Evolutionary conservation across 75 land plant species (phyloP), one percentile per base, ranked within the genome.

Genomic region (Gnetum montanum): DNA sequence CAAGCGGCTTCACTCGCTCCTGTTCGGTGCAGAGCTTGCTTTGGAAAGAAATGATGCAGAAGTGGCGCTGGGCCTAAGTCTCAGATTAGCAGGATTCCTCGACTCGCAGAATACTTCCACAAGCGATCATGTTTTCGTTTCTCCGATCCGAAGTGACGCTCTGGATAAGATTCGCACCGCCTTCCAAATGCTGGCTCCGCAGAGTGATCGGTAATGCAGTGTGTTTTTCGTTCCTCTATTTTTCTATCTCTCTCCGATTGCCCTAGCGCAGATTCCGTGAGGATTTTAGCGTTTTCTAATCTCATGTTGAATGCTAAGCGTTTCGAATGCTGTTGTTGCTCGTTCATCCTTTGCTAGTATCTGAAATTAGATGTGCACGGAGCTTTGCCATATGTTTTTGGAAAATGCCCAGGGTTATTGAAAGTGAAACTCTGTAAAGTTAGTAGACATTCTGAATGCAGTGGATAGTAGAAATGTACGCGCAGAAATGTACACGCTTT

Each of bases 1-100:
- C n/a, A 54, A 65, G 46, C 66, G 96, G 60, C 79, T 95, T 38
- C 96, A 90, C 30, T 95, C 99, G 8, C 85, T 95, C 10, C 62
- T 69, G 33, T 95, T 95, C 66, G 96, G 92, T 4, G 78, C 79
- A 19, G 96, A 90, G 8, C 35, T 38, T 27, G 88, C 88, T 20
- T 60, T 83, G 44, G 72, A 71, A 51, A 62, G 49, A 12, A 63
- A 68, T 18, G 96, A 89, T 48, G 61, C 46, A 44, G 60, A 83
- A 59, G 55, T 81, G 22, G 91, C 88, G 6, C 76, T 72, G 1
- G 52, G 76, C 50, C 77, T 90, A n/a, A 54, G 57, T 31, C 73
- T 95, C 29, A 70, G 81, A 1, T 79, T 85, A 45, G 58, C 83
- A 18, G 96, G 96, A 6, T 94, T 94, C 62, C 81, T 90, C 31